Percentiles rank a stretch among this genome's conserved stretches.
phyloP scores from a whole-genome alignment of 2,329 filamentous ascomycete genomes.

The Pseudocercospora fijiensis region DNA sequence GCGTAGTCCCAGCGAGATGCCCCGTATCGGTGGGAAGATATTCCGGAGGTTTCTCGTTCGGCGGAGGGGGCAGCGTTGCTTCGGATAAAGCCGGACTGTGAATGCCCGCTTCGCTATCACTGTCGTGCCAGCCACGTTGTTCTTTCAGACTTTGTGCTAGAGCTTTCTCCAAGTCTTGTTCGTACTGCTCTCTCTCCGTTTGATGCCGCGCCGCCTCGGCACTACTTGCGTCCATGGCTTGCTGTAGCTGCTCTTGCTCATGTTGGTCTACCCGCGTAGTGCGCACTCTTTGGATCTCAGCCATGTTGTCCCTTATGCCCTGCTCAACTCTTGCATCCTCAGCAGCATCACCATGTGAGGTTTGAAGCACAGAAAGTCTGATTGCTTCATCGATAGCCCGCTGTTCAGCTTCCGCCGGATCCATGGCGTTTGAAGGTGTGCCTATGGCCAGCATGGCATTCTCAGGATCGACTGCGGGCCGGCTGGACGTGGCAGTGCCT shows the following conservation, averaged over 20 bases:
- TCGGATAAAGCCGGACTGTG: conserved; percentile 22
- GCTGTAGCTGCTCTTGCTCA: conserved; percentile 46
- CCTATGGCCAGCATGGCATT: conserved; percentile 22
- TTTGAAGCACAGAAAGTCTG: conserved; percentile 64
- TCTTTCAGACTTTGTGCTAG: conserved; percentile 48
- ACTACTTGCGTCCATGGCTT: conserved; percentile 53
- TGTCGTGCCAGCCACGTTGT: conserved; percentile 35
- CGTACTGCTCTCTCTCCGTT: conserved; percentile 41
- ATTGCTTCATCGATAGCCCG: conserved; percentile 72
- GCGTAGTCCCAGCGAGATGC: conserved; percentile 33
- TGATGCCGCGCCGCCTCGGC: conserved; percentile 35
- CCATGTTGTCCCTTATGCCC: conserved; percentile 70
- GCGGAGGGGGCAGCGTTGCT: conserved; percentile 15
- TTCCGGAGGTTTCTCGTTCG: conserved; percentile 21
- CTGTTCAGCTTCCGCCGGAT: conserved; percentile 45
- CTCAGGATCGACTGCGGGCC: conserved; percentile 19
- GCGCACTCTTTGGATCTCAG: conserved; percentile 51
- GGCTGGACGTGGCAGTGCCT: conserved; percentile 3
- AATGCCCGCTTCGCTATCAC: conserved; percentile 27
- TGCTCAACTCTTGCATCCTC: conserved; percentile 72
- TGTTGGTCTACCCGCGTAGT: conserved; percentile 40
- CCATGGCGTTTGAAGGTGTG: conserved; percentile 14
- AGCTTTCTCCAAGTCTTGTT: conserved; percentile 46
- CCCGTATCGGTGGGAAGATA: conserved; percentile 28
- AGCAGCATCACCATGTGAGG: conserved; percentile 65